Conservation (phyloP, 202 grass and related monocot species). For the Alloteropsis angusta region DNA sequence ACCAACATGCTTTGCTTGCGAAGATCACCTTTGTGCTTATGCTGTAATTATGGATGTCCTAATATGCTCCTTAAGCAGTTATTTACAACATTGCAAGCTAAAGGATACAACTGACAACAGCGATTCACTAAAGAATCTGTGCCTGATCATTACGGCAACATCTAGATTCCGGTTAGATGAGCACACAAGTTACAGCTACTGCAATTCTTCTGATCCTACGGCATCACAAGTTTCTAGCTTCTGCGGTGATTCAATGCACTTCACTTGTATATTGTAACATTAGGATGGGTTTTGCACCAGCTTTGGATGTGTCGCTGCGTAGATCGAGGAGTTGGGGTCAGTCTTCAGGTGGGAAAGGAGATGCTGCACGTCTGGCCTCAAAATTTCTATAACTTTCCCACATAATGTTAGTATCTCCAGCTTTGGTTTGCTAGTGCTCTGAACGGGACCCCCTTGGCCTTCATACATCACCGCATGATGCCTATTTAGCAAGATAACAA, state of each 20-base stretch:
- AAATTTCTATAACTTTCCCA: conserved; percentile 76
- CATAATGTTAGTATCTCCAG: conserved; percentile 84
- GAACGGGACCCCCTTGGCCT: conserved; percentile 90
- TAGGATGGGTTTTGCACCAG: conserved; percentile 53
- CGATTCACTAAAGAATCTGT: background rate
- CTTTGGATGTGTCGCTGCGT: conserved; percentile 95
- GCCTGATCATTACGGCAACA: background rate
- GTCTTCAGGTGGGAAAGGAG: conserved; percentile 78
- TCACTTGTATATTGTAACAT: background rate
- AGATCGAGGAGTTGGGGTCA: conserved; percentile 71
- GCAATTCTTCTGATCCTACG: background rate
- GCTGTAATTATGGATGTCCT: background rate
- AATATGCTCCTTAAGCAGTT: background rate
- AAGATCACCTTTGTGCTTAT: background rate
- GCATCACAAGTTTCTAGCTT: background rate
- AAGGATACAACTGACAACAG: background rate
- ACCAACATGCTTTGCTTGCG: background rate
- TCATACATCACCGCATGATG: conserved; percentile 99
- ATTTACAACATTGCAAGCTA: conserved; percentile 18
- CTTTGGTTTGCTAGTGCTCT: conserved; percentile 86
- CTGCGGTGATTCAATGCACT: background rate
- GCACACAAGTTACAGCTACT: background rate
- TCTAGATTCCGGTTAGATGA: background rate
- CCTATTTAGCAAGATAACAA: conserved; percentile 31
- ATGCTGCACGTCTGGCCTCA: conserved; percentile 85